Evolutionary conservation across 208 protist genomes (phyloP), one percentile per base, ranked within the genome.

Genomic region (Leishmania tropica): DNA sequence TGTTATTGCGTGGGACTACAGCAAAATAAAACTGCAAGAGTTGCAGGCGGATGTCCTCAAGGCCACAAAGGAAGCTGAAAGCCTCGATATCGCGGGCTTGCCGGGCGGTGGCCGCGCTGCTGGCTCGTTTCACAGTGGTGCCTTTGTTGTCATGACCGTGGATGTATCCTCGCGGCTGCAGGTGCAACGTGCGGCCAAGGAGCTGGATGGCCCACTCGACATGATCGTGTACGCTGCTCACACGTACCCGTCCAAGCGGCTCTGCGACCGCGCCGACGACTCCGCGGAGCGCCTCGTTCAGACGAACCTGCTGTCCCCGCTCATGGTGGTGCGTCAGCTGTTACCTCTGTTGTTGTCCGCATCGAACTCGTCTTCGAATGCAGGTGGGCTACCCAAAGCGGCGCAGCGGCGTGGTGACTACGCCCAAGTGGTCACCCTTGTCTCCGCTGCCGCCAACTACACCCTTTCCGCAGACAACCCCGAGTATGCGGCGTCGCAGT

Each of bases 1-100:
- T 47, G 87, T 96, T 1, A 80, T 92, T 64, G 90, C 91, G 28
- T 96, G 90, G 92, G 92, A 96, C 68, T 79, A 84, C 47, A 87
- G 80, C 47, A 89, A 88, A 51, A 76, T 83, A 17, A 88, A 88
- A 51, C 82, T 96, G 28, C 85, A 92, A 11, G 84, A 93, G 48
- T 81, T 96, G 58, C 76, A 85, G 48, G 51, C 72, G 10, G 90
- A 92, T 15, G 86, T 88, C 31, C 76, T 75, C 53, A 72, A 74
- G 40, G 76, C 71, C 42, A n/a, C 62, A 11, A 21, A 54, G 2
- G 67, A 31, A 24, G 75, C 10, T 19, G 31, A 58, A 13, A n/a
- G 40, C 60, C 53, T 2, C 42, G 68, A 47, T 42, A 15, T 31
- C 37, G 28, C 56, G 31, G 56, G 40, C n/a, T 37, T 13, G 11